A percentile compares a stretch with the other conserved stretches of the same genome.
phyloP scores from a whole-genome alignment of 2,329 filamentous ascomycete species.

The Sclerotinia spermophila region DNA sequence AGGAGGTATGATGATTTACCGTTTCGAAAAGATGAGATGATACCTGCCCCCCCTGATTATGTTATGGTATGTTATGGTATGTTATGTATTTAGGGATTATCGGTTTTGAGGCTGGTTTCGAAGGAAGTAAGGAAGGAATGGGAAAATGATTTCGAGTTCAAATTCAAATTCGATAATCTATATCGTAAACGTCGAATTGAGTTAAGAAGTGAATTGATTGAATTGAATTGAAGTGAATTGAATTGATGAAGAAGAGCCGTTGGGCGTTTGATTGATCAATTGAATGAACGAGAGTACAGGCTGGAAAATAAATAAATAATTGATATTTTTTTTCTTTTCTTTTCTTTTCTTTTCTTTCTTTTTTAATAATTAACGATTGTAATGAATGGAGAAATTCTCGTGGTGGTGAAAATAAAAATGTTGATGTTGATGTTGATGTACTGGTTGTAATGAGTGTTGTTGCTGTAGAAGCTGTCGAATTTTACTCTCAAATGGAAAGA shows the following conservation, averaged over 20 bases:
- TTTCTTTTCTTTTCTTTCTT: not conserved
- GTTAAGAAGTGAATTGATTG: not conserved
- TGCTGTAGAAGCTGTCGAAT: constrained; percentile 11
- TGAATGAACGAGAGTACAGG: not conserved
- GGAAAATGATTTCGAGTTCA: not conserved
- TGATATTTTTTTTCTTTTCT: not conserved
- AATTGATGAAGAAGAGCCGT: not conserved
- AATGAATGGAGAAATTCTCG: not conserved
- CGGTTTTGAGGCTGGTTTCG: not conserved
- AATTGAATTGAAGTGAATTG: constrained; percentile 5
- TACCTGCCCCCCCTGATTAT: constrained; percentile 13
- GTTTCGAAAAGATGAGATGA: constrained; percentile 16
- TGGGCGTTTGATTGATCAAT: not conserved
- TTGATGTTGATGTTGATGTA: not conserved
- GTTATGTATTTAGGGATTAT: not conserved
- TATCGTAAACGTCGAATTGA: not conserved
- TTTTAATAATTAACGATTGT: not conserved
- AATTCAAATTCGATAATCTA: not conserved
- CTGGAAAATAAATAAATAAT: not conserved
- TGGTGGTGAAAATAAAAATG: not conserved
- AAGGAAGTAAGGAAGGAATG: constrained; percentile 3
- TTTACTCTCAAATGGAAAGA: not conserved
- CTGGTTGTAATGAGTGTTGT: not conserved
- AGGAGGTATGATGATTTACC: not conserved
- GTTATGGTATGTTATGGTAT: not conserved